A percentile compares a stretch with the other conserved stretches of the same genome.
phyloP scores from a whole-genome alignment of 129 eudicot genomes.

The Flaveria robusta region DNA sequence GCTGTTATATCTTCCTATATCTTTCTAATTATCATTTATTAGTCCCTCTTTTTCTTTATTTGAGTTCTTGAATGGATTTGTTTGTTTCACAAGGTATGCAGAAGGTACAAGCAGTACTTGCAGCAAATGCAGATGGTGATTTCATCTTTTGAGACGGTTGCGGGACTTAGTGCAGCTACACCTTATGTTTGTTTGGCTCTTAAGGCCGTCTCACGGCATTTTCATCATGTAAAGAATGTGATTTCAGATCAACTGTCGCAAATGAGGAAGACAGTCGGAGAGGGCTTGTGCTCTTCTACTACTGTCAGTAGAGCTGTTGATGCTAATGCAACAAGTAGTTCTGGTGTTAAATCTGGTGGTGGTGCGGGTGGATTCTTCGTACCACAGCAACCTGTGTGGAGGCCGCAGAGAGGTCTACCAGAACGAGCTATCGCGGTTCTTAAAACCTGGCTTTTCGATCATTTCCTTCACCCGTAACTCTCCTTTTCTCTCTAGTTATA shows the following conservation, averaged over 20 bases:
- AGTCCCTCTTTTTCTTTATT: background rate
- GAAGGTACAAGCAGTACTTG: constrained; percentile 77
- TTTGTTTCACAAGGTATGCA: constrained; percentile 54
- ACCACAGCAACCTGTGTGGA: constrained; percentile 69
- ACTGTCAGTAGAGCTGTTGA: constrained; percentile 42
- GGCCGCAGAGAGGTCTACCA: constrained; percentile 95
- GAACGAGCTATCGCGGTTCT: constrained; percentile 86
- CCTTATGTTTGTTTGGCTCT: constrained; percentile 73
- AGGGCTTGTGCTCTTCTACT: constrained; percentile 52
- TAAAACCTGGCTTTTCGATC: constrained; percentile 90
- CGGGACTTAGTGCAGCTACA: constrained; percentile 73
- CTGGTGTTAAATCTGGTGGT: constrained; percentile 41
- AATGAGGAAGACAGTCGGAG: constrained; percentile 46
- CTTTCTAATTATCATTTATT: background rate
- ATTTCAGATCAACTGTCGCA: constrained; percentile 61
- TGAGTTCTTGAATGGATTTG: background rate
- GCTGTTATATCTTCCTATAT: background rate
- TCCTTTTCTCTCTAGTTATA: background rate
- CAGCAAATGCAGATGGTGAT: constrained; percentile 91
- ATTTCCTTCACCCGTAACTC: constrained; percentile 89
- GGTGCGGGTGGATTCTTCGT: constrained; percentile 42
- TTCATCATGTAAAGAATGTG: constrained; percentile 60
- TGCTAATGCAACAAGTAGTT: constrained; percentile 31
- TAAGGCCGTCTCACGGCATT: constrained; percentile 64
- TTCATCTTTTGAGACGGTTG: constrained; percentile 75